These are phyloP conservation scores for Stemphylium lycopersici DNA, from an alignment of 2,329 filamentous ascomycete genomes.

Conservation along the genomic window DNA sequence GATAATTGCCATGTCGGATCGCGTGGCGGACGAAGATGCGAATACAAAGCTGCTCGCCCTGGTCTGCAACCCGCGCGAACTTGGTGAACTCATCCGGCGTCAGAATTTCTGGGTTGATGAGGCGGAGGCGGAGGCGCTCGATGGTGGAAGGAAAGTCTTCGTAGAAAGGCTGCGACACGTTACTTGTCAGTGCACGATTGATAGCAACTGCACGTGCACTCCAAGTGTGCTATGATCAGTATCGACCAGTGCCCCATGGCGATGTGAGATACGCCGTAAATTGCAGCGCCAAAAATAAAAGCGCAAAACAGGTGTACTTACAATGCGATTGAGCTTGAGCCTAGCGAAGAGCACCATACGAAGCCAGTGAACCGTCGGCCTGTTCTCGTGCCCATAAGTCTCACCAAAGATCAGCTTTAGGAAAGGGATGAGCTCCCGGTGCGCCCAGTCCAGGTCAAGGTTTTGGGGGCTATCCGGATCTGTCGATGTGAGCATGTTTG, in stretches of 20 bases:
- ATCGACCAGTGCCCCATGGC: no score
- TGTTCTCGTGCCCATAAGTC: not conserved
- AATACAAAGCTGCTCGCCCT: not conserved
- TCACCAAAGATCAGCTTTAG: not conserved
- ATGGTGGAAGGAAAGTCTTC: slow-evolving; percentile 16
- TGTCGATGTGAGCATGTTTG: not conserved
- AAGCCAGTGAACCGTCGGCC: not conserved
- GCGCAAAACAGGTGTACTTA: slow-evolving; percentile 1
- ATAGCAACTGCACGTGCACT: no score
- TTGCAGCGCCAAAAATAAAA: not conserved
- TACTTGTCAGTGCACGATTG: not conserved
- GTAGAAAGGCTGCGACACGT: slow-evolving; percentile 3
- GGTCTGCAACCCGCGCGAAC: not conserved
- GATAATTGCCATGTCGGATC: slow-evolving; percentile 2
- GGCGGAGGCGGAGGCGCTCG: slow-evolving; percentile 12
- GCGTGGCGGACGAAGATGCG: slow-evolving; percentile 16
- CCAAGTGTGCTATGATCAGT: no score
- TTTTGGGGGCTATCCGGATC: not conserved
- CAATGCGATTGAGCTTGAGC: not conserved
- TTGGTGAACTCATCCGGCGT: slow-evolving; percentile 1
- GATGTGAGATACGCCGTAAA: no score
- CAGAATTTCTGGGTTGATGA: slow-evolving; percentile 6
- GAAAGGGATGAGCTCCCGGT: slow-evolving; percentile 12
- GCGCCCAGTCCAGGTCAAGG: slow-evolving; percentile 6
- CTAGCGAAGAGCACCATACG: not conserved